Evolutionary conservation across 768 basidiomycete genomes (phyloP), one percentile per base, ranked within the genome.

Genomic region (Leccinellum luteum): DNA sequence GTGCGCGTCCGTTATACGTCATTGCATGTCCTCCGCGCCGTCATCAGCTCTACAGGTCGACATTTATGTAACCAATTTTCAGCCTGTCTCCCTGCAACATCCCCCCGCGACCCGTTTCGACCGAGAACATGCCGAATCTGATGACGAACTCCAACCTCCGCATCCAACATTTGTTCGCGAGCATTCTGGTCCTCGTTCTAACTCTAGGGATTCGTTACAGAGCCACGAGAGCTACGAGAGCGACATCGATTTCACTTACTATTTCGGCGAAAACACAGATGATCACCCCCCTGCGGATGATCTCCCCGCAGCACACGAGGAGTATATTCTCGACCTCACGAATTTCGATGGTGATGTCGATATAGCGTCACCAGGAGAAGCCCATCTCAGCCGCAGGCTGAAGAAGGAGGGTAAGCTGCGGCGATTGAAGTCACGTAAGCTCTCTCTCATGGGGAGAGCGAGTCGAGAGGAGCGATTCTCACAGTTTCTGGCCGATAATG

Each of bases 301-400:
- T 10, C 69, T 79, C 27, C 67, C 68, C 48, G 64, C 73, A 2
- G 72, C 75, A 4, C 78, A 79, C 55, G 79, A 81, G 57, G 76
- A 76, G 43, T 79, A 83, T 52, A 77, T 82, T 1, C 71, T 87
- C 5, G 87, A 91, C 61, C 72, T 87, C 57, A 89, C 89, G 5
- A 86, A 90, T 64, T 92, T 90, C 65, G 87, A 91, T 58, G 89
- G 89, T 25, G 90, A 92, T 60, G 76, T 85, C 44, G 83, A 88
- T 58, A 73, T 79, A 14, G 72, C 75, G 15, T 69, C 83, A 19
- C 83, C 83, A 2, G 85, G 81, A 8, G 89, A 90, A 62, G 74
- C 66, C 9, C 69, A 73, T 58, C 73, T 92, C 25, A 85, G 79
- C 52, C 67, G 73, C 28, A 72, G 70, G 30, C 71, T 92, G 31